Evolutionary conservation across 352 stramenopile species (phyloP).

Genomic region (Phytophthora constricta): DNA sequence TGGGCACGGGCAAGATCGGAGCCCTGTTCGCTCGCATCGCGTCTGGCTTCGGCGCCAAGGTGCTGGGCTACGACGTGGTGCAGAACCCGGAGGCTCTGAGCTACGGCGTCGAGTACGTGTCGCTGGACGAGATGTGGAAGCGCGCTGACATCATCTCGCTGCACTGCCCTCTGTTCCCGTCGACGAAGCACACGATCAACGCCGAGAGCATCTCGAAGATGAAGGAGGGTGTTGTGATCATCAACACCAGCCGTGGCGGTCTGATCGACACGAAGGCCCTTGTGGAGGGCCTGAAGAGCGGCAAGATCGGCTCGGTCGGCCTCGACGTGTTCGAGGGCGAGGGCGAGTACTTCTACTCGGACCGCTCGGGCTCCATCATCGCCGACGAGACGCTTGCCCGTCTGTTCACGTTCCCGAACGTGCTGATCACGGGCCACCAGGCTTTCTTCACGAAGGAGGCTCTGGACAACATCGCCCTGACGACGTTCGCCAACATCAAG

Average conservation of each 20-base stretch:
- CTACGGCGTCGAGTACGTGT: no score
- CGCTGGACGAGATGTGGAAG: no score
- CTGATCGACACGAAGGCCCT: no score
- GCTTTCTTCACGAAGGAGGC: conserved; percentile 85
- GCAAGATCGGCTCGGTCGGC: no score
- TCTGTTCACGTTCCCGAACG: conserved; percentile 86
- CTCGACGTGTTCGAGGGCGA: conserved; percentile 80
- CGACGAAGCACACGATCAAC: no score
- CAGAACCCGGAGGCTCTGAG: no score
- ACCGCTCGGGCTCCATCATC: conserved; percentile 72
- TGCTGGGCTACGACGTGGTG: conserved; percentile 63
- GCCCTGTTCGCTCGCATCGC: conserved; percentile 49
- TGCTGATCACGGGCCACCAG: conserved; percentile 83
- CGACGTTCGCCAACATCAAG: conserved; percentile 80
- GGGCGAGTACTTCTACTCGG: conserved; percentile 80
- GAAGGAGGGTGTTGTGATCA: no score
- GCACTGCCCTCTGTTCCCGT: no score
- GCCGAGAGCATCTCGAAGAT: no score
- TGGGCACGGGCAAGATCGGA: conserved; percentile 48
- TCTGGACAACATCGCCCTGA: conserved; percentile 71
- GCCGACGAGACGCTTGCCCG: conserved; percentile 72
- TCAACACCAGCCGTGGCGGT: no score
- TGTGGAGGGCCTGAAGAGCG: no score
- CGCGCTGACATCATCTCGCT: no score
- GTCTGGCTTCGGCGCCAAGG: conserved; percentile 35